Base-by-base conservation (phyloP, 2,329 filamentous ascomycete genomes). In the Fusarium napiforme region DNA sequence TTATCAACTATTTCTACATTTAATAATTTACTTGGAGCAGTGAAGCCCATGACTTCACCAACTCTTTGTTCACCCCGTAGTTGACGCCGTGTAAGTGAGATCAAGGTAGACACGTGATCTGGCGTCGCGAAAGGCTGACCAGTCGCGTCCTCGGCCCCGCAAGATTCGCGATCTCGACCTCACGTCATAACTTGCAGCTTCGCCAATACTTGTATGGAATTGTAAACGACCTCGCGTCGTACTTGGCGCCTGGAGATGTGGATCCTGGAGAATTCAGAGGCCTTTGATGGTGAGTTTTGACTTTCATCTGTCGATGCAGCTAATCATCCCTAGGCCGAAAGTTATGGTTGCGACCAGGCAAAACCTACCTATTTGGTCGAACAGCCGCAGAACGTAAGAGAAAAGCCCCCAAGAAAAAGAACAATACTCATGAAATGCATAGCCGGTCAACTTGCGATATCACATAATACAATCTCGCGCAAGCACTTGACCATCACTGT, bases 271-370 rank as follows among this genome's bases (percentile, higher is more conserved):
- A 88, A 87, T 76, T 84, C 88, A 45, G 86, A 87, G 67, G 83
- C 87, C 59, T 87, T 91, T 65, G 82, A 84, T 63, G 84, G 85
- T 82, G 78, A 73, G 77, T 16, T n/a, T 28, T 5, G 14, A 18
- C 21, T 12, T 11, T 30, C n/a, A 14, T 30, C 37, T 16, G 19
- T 59, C 21, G 26, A 40, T 37, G 21, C 42, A 14, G 61, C 65
- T 72, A 52, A 74, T 32, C 55, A 49, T 53, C 39, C 40, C 2
- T 49, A 85, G 83, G 82, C 56, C 81, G 82, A 34, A 90, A 90
- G 77, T 86, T 95, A 75, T 97, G 95, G 95, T 87, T 97, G 69
- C 91, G 92, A 65, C 95, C 95, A 4, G 95, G 95, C 57, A 94
- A 94, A 80, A 90, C 89, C 76, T 96, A 96, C 81, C 87, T 97